Evolutionary conservation across 352 stramenopile species (phyloP).

Genomic region (Phytophthora brassicae): DNA sequence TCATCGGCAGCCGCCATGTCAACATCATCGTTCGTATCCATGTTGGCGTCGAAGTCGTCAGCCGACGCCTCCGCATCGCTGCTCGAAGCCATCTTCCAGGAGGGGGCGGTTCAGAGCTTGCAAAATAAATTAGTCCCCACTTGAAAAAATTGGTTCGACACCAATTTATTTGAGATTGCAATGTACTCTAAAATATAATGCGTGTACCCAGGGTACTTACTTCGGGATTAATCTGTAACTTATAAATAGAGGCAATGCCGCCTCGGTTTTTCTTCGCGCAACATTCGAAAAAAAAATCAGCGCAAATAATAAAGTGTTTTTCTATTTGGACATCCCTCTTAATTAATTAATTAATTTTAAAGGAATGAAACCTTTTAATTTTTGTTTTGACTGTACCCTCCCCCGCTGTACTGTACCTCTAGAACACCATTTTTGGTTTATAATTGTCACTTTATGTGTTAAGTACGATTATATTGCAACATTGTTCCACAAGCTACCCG

Average conservation of each 20-base stretch:
- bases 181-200: too few species aligned
- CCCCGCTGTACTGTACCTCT: too few species aligned
- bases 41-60: background rate
- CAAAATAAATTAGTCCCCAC: background rate
- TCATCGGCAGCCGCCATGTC: background rate
- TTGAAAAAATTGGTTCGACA: background rate
- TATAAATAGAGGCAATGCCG: background rate
- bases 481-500: too few species aligned
- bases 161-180: background rate
- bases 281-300: background rate
- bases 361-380: too few species aligned
- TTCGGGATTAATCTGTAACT: background rate
- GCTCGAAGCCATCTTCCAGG: too few species aligned
- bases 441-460: too few species aligned
- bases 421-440: too few species aligned
- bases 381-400: too few species aligned
- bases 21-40: background rate
- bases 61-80: background rate
- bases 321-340: background rate
- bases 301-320: background rate
- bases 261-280: background rate
- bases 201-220: too few species aligned
- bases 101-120: background rate
- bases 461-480: too few species aligned
- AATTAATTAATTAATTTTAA: too few species aligned